Base-by-base conservation (phyloP, 352 stramenopile genomes). In the Pythium biforme region DNA sequence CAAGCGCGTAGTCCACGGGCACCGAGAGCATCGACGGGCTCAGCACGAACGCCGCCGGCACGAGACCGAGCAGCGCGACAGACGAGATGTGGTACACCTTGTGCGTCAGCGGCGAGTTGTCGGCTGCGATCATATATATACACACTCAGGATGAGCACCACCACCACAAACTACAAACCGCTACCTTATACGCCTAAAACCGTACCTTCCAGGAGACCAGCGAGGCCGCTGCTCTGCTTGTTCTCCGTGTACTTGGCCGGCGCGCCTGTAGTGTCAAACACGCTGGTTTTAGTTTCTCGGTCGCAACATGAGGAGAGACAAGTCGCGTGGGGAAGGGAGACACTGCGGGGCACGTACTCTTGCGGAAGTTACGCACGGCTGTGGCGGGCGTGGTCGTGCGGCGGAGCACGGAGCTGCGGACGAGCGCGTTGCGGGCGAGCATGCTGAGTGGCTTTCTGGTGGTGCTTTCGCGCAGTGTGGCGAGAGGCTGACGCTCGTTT, bases 161-260 rank as follows among this genome's bases (percentile, higher is more conserved):
- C 33, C 50, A 68, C 43, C 40, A 33, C 15, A 22, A 15, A 23
- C 39, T 14, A 61, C 4, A 12, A 43, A 56, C 23, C 12, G 34
- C 39, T 23, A n/a, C 37, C 14, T n/a, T 43, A 4, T 43, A 14
- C 14, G 17, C 15, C 37, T 1, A 10, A n/a, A 37, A 41, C 43
- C 70, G 47, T 59, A 94, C 84, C 85, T 89, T 92, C 73, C 29
- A 94, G 55, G 56, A 94, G 31, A 17, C 77, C 83, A 3, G 73
- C 75, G 25, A 94, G 67, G 14, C 85, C 85, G 20, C 55, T 86
- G 49, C 79, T 50, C 62, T 85, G 64, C 72, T 94, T 91, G 77
- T 94, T 94, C 70, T 94, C 81, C 46, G 83, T 91, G 67, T 76
- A 85, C 72, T 91, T 90, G 55, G 68, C 70, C 20, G 83, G 77